Evolutionary conservation across 1,139 yeast species (phyloP), one percentile per base, ranked within the genome.

Genomic region (Torulaspora pretoriensis): DNA sequence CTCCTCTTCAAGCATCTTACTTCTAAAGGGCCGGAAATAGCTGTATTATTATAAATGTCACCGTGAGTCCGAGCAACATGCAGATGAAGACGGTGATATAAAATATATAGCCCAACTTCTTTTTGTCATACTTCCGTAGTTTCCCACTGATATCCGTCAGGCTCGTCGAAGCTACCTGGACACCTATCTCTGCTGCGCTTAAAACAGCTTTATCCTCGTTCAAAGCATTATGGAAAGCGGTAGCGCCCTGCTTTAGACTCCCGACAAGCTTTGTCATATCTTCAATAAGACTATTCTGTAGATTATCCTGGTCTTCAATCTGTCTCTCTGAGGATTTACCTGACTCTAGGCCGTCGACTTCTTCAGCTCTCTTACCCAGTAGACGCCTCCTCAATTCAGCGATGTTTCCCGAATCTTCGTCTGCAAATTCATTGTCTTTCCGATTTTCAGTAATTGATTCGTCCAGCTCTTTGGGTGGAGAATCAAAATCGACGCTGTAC

Each of bases 171-270:
- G 72, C 68, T 1, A 61, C 64, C 34, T 67, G 68, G 2, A 69
- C 50, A 10, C 72, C 72, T 13, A 64, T 59, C 46, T 68, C 71
- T 1, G 73, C 71, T 3, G 72, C 72, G 17, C 63, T 61, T 8
- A 69, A 37, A 1, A 67, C 64, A 37, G 63, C 67, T 32, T 62
- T 54, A 44, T 68, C 72, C 40, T 67, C 65, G 14, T 63, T 61
- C 27, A 69, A 48, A 17, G 69, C 70, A 34, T 57, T 59, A 46
- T 67, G 68, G 46, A 69, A 69, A 3, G 69, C 70, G 30, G 61
- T 56, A 1, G 73, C 71, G 30, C 70, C 71, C 24, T 62, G 63
- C 49, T 57, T 68, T 35, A 69, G 53, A 12, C 65, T 63, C 5
- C 58, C 54, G 1, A 68, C 64, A 13, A 68, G 58, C 31, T 62